Base-by-base conservation (phyloP, 2,329 filamentous ascomycete species). In the Truncatella angustata region DNA sequence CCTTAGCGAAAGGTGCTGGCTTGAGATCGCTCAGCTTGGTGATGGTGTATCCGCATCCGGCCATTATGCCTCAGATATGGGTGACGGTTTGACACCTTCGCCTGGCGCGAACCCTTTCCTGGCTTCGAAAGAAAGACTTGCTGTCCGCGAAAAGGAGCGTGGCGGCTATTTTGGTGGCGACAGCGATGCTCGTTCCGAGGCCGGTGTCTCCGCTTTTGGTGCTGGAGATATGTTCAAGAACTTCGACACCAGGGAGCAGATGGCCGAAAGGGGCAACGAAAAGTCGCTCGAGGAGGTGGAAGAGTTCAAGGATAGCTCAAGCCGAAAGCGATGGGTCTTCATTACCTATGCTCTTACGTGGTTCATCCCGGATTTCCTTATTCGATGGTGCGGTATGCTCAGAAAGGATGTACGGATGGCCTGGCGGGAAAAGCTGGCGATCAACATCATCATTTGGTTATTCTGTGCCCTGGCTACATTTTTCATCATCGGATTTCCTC, bases 181-280 rank as follows among this genome's bases (percentile, higher is more conserved):
- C 53, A 69, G 88, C 9, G 94, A 99, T 66, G 78, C 86, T 6
- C 90, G 91, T 39, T 97, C 94, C 26, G 94, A 99, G 48, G 92
- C 93, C 6, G 93, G 92, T 4, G 88, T 81, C 2, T 97, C 93
- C n/a, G 91, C 90, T 5, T 88, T 96, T 66, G 89, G 92, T 44
- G 89, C 83, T 49, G 92, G 94, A 6, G 94, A 99, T 67, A 96
- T 99, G 93, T 99, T 99, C 79, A 90, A 91, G 65, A 96, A 97
- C 63, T 79, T 97, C 6, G 93, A 97, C 60, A 97, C 93, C 5
- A 84, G 91, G 57, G 89, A 95, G 67, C 90, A 96, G 66, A 91
- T 99, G 83, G 90, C 93, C 0, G 93, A 97, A 72, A 93, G 96
- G 60, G 90, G 90, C 55, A 96, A 96, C 59, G 90, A 96, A 60